Evolutionary conservation across 2,329 filamentous ascomycete species (phyloP).

Genomic region (Raffaelea ambrosiae): DNA sequence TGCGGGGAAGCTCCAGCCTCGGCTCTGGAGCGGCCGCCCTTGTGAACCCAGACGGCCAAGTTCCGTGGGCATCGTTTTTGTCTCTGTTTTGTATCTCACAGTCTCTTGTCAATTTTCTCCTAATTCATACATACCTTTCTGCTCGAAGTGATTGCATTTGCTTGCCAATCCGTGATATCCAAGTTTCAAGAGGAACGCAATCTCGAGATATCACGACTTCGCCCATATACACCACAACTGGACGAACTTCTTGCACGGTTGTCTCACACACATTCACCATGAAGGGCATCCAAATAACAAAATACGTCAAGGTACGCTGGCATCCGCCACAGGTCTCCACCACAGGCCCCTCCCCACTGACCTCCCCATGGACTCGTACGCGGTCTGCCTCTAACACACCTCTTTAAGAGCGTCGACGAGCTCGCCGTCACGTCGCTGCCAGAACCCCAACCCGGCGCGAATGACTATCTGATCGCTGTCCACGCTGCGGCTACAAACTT

Average conservation of each 20-base stretch:
- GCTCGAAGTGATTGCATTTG: too few relatives aligned
- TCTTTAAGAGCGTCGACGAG: slow-evolving; percentile 68
- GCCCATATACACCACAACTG: too few relatives aligned
- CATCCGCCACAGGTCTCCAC: not conserved
- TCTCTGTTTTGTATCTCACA: too few relatives aligned
- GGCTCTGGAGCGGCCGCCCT: not conserved
- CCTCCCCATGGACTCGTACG: too few relatives aligned
- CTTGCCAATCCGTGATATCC: too few relatives aligned
- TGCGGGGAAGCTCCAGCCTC: slow-evolving; percentile 4
- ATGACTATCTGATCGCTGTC: slow-evolving; percentile 81
- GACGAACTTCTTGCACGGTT: too few relatives aligned
- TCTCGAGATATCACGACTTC: too few relatives aligned
- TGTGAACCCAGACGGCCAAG: too few relatives aligned
- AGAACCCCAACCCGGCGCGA: slow-evolving; percentile 59
- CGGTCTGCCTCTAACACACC: not conserved
- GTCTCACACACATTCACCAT: slow-evolving; percentile 11
- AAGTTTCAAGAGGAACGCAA: too few relatives aligned
- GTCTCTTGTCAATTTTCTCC: too few relatives aligned
- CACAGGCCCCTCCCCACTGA: not conserved
- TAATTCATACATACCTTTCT: too few relatives aligned
- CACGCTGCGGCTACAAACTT: slow-evolving; percentile 89
- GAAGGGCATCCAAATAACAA: slow-evolving; percentile 24
- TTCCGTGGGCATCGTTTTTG: too few relatives aligned
- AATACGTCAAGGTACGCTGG: slow-evolving; percentile 26
- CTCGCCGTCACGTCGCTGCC: slow-evolving; percentile 68